Evolutionary conservation across 2,329 filamentous ascomycete species (phyloP), one percentile per base, ranked within the genome.

Genomic region (Curvularia sp.): DNA sequence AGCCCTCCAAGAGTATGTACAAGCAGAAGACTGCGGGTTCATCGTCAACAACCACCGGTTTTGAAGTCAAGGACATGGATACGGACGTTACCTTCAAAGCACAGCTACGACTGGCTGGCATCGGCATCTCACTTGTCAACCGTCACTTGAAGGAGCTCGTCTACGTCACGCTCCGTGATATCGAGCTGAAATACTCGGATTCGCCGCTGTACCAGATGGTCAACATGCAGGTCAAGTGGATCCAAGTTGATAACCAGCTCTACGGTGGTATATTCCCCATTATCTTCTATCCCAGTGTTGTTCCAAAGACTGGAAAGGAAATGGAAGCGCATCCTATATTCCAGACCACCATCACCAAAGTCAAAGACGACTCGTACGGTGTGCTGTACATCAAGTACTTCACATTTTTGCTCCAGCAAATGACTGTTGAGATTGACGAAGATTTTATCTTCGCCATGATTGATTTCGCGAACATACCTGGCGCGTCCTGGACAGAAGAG

Each of bases 301-400:
- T 99, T 15, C 94, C 95, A 0, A 98, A 98, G 83, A 95, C 93
- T 64, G 93, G 92, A 34, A 93, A 95, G 72, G 95, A 99, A 77
- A 95, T 97, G 74, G 95, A 98, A 64, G 90, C 93, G 0, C 95
- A 98, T 78, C 95, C 95, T 0, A 98, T 96, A 53, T 86, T 99
- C 74, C 93, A 97, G 70, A 88, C 89, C 13, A 94, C 93, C 83
- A 84, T 97, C 53, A 97, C 94, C 10, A 86, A 93, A 28, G 94
- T 99, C 75, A 99, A 99, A 80, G 95, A 99, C 71, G 94, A 99
- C 72, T 97, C 93, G 0, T 99, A 98, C 73, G 95, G 95, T 70
- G 95, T 99, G 21, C 82, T 97, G 9, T 99, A 99, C 78, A 93
- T 99, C 84, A 99, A 99, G 77, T 99, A 99, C 77, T 94, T 95